These are phyloP conservation scores for Xylaria digitata DNA, from an alignment of 2,329 filamentous ascomycete genomes.

Conservation along the genomic window DNA sequence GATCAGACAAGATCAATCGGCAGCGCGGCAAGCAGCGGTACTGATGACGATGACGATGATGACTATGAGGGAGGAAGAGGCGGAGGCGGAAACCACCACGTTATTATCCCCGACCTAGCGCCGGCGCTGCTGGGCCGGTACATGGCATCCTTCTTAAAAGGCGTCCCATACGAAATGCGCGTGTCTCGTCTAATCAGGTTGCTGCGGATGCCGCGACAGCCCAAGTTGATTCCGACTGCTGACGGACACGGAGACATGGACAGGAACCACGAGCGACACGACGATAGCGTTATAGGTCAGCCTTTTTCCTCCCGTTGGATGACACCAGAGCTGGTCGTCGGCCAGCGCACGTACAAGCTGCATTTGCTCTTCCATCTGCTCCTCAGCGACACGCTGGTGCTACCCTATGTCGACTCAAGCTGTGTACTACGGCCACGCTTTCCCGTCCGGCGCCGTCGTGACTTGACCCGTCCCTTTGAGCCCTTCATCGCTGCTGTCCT, in stretches of 20 bases:
- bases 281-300: neutral
- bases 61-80: neutral
- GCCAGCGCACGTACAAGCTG: constrained; percentile 16
- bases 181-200: neutral
- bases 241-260: neutral
- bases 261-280: neutral
- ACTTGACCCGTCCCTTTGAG: constrained; percentile 14
- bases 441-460: constrained; percentile 5
- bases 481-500: constrained; percentile 21
- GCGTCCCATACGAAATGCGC: constrained; percentile 2
- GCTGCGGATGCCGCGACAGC: neutral
- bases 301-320: constrained; percentile 10
- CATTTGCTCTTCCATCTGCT: constrained; percentile 11
- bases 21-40: constrained; percentile 1
- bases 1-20: neutral
- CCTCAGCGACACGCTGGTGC: constrained; percentile 1
- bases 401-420: constrained; percentile 16
- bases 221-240: neutral
- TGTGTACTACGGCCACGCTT: constrained; percentile 6
- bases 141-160: neutral
- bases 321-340: constrained; percentile 15
- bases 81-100: neutral
- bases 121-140: constrained; percentile 1
- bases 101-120: constrained; percentile 12
- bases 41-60: neutral